Evolutionary conservation across 768 basidiomycete genomes (phyloP).

Genomic region (Peribolospora baueri): DNA sequence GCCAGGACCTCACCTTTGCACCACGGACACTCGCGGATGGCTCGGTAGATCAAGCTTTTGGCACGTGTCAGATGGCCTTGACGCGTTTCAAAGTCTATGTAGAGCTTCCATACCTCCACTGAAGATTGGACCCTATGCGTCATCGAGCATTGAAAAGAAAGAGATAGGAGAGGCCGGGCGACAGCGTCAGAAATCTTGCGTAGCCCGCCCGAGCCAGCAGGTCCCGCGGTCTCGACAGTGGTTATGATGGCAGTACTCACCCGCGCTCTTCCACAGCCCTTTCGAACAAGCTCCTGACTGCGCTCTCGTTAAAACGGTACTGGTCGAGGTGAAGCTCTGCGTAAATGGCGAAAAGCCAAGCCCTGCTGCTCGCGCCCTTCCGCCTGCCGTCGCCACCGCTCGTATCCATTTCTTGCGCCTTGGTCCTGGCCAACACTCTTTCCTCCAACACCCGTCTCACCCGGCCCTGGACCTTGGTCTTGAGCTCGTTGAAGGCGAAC

Average conservation of each 20-base stretch:
- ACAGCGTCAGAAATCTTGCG: no score
- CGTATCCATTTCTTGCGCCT: background rate
- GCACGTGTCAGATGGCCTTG: constrained; percentile 15
- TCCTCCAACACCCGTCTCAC: constrained; percentile 18
- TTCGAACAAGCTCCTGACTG: constrained; percentile 19
- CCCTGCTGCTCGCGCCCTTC: constrained; percentile 7
- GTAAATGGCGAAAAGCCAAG: constrained; percentile 16
- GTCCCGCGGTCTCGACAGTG: background rate
- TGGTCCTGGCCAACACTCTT: background rate
- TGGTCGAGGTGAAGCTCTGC: constrained; percentile 13
- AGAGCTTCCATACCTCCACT: constrained; percentile 19
- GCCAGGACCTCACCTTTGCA: constrained; percentile 16
- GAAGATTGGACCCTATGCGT: constrained; percentile 15
- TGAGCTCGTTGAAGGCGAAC: constrained; percentile 18
- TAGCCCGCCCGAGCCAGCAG: background rate
- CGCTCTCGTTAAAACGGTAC: constrained; percentile 15
- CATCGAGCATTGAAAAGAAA: background rate
- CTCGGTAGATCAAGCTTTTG: constrained; percentile 20
- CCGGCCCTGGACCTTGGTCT: constrained; percentile 19
- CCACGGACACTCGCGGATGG: constrained; percentile 18
- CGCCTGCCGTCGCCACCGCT: constrained; percentile 10
- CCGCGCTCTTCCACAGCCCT: constrained; percentile 15
- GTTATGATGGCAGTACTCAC: constrained; percentile 6
- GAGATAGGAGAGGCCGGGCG: background rate
- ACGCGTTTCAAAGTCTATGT: constrained; percentile 21